Percentiles rank a stretch among this genome's conserved stretches.
phyloP scores from a whole-genome alignment of 441 rosid species.

The California macrophylla region DNA sequence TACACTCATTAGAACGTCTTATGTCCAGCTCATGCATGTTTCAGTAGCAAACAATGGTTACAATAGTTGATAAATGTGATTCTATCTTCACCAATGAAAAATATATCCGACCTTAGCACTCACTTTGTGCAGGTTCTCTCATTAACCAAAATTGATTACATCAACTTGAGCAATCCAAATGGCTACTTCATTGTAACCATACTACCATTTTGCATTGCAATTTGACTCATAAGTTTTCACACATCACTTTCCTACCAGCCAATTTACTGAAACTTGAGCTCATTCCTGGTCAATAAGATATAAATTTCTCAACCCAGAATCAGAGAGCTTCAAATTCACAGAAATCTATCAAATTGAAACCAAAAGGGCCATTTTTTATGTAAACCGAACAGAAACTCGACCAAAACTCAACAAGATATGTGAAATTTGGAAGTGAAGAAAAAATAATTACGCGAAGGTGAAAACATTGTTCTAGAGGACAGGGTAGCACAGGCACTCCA shows the following conservation, averaged over 20 bases:
- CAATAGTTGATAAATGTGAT: neutral
- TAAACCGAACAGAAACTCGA: neutral
- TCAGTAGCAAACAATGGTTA: neutral
- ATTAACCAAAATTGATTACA: neutral
- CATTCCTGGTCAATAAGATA: neutral
- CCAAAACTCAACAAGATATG: neutral
- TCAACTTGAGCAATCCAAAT: neutral
- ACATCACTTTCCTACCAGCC: neutral
- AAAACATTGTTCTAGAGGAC: constrained; percentile 24
- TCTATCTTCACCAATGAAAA: too few relatives aligned
- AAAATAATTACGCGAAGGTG: constrained; percentile 39
- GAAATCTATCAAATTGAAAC: neutral
- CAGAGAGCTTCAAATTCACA: neutral
- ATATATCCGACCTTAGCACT: too few relatives aligned
- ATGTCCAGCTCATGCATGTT: neutral
- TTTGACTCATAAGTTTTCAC: neutral
- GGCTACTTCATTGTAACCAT: neutral
- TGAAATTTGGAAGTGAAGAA: neutral
- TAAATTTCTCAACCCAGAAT: neutral
- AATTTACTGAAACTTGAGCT: neutral
- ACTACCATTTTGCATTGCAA: neutral
- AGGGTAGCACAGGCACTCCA: constrained; percentile 24
- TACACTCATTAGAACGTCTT: neutral
- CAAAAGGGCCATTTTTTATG: neutral
- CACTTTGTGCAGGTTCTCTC: too few relatives aligned